Evolutionary conservation across 2,329 filamentous ascomycete species (phyloP).

Genomic region (Fusarium staphyleae): DNA sequence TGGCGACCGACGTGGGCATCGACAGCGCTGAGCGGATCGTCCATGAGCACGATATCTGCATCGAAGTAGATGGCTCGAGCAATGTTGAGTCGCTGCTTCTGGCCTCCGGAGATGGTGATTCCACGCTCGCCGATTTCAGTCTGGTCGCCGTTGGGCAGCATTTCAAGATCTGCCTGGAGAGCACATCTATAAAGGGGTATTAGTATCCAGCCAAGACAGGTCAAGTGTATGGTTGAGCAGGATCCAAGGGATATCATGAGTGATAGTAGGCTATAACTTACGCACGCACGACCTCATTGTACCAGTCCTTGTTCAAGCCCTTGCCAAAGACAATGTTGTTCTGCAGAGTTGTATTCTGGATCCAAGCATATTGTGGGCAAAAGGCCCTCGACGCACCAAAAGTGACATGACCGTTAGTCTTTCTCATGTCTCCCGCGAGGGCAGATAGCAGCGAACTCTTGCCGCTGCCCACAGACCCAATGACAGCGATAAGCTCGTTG

Average conservation of each 20-base stretch:
- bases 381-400: conserved; percentile 85
- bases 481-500: conserved; percentile 83
- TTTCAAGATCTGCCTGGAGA: conserved; percentile 83
- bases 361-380: conserved; percentile 97
- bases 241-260: background rate
- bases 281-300: conserved; percentile 81
- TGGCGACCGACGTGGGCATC: conserved; percentile 74
- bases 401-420: conserved; percentile 74
- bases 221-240: background rate
- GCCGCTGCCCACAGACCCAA: conserved; percentile 86
- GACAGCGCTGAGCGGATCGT: conserved; percentile 73
- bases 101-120: conserved; percentile 93
- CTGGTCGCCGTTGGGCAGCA: conserved; percentile 86
- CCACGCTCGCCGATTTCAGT: conserved; percentile 96
- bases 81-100: conserved; percentile 95
- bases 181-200: conserved; percentile 65
- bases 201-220: conserved; percentile 10
- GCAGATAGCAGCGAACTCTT: conserved; percentile 91
- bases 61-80: conserved; percentile 80
- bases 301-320: conserved; percentile 77
- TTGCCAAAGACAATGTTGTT: conserved; percentile 94
- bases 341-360: conserved; percentile 86
- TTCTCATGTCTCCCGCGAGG: conserved; percentile 92
- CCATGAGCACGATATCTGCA: conserved; percentile 72
- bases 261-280: conserved; percentile 44